These are phyloP conservation scores for Teunomyces stri DNA, from an alignment of 805 yeast species.

Conservation along the genomic window DNA sequence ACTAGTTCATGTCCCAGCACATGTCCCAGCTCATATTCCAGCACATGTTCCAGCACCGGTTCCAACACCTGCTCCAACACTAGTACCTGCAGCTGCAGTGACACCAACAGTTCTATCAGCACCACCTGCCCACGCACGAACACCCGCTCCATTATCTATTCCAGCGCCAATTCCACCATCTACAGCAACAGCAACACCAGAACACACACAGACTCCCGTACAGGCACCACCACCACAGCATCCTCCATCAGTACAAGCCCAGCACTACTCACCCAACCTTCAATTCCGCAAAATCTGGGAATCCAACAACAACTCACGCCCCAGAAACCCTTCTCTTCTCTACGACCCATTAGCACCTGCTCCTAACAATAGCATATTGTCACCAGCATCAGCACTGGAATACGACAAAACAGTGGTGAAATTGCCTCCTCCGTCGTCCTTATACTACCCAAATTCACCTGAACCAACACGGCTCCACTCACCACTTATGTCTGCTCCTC, in stretches of 20 bases:
- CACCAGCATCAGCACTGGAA: not conserved
- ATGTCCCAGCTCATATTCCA: conserved; percentile 5
- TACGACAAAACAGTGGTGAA: conserved; percentile 12
- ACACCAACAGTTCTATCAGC: not conserved
- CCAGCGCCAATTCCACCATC: conserved; percentile 6
- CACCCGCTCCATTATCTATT: conserved; percentile 7
- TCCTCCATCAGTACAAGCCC: conserved; percentile 11
- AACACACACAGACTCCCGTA: not conserved
- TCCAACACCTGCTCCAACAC: no score
- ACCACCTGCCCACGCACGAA: conserved; percentile 4
- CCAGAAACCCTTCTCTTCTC: conserved; percentile 47
- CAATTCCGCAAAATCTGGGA: conserved; percentile 40
- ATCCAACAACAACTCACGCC: conserved; percentile 17
- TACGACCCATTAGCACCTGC: conserved; percentile 46
- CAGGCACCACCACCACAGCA: conserved; percentile 4
- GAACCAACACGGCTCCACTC: conserved; percentile 3
- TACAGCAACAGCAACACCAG: conserved; percentile 2
- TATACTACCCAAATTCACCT: conserved; percentile 12
- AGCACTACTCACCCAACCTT: conserved; percentile 25
- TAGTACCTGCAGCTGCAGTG: no score
- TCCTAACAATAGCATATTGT: conserved; percentile 5
- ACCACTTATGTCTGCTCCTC: conserved; percentile 2
- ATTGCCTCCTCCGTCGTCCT: conserved; percentile 21
- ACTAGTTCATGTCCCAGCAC: conserved; percentile 3
- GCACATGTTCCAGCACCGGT: conserved; percentile 4